Evolutionary conservation across 1,284 basidiomycete genomes (phyloP).

Genomic region (Hemileccinum hortonii): DNA sequence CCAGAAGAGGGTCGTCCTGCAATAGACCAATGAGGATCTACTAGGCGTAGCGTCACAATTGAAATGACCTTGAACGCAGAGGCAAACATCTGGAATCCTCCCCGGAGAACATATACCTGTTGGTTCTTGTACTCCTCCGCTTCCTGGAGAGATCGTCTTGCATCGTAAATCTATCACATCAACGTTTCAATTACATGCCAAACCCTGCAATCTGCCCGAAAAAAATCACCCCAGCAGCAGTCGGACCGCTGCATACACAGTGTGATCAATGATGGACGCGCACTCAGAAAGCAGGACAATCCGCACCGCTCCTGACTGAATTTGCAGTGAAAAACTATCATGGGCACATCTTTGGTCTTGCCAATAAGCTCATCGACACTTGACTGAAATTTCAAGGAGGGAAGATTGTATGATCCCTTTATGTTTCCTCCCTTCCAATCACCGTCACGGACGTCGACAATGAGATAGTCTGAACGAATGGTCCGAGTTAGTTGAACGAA

Average conservation of each 20-base stretch:
- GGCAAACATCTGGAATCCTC: constrained; percentile 73
- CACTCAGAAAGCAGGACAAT: not conserved
- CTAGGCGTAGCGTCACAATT: not conserved
- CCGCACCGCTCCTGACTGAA: constrained; percentile 71
- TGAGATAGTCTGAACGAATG: constrained; percentile 52
- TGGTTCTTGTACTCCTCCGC: constrained; percentile 41
- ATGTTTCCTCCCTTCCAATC: constrained; percentile 78
- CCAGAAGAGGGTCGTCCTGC: constrained; percentile 64
- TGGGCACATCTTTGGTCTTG: constrained; percentile 58
- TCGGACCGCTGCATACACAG: constrained; percentile 56
- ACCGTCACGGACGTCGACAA: constrained; percentile 78
- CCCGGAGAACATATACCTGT: constrained; percentile 62
- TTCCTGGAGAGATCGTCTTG: constrained; percentile 47
- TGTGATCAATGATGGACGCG: not conserved
- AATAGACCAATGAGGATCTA: constrained; percentile 7
- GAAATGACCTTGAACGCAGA: constrained; percentile 56
- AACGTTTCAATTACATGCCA: not conserved
- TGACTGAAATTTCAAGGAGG: constrained; percentile 57
- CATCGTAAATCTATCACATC: constrained; percentile 60
- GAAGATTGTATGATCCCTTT: constrained; percentile 57
- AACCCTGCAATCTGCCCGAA: constrained; percentile 12
- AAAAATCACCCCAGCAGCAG: constrained; percentile 59
- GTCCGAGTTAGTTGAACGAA: not conserved
- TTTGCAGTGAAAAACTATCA: constrained; percentile 73
- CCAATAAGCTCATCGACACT: constrained; percentile 58